Conservation (phyloP, 176 grass and related monocot species). For the Ananas comosus region DNA sequence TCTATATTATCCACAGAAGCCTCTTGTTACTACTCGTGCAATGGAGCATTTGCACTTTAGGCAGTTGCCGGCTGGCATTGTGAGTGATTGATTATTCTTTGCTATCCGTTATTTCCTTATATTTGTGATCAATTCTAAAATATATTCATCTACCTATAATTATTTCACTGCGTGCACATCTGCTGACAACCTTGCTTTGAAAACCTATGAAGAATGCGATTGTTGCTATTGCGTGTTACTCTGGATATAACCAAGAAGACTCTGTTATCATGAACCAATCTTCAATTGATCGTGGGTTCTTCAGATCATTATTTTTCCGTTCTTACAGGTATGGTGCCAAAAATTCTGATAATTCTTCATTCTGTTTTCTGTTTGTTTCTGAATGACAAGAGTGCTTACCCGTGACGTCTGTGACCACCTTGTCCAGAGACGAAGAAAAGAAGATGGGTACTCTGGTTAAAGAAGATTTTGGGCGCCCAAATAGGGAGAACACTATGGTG, state of each 20-base stretch:
- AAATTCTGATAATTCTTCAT: slow-evolving; percentile 3
- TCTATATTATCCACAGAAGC: slow-evolving; percentile 97
- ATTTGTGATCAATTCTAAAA: background rate
- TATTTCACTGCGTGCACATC: slow-evolving; percentile 6
- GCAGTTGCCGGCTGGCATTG: slow-evolving; percentile 94
- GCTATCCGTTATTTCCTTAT: background rate
- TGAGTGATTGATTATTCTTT: slow-evolving; percentile 27
- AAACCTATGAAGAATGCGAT: slow-evolving; percentile 83
- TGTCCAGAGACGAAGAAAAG: slow-evolving; percentile 87
- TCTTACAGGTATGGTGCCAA: slow-evolving; percentile 58
- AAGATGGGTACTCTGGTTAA: slow-evolving; percentile 98
- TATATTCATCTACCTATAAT: background rate
- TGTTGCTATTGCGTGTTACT: slow-evolving; percentile 98
- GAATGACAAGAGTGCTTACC: slow-evolving; percentile 12
- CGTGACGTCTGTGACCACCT: slow-evolving; percentile 4
- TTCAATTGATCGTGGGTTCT: slow-evolving; percentile 97
- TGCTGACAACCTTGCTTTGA: slow-evolving; percentile 23
- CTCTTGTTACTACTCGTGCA: slow-evolving; percentile 91
- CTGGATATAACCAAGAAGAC: slow-evolving; percentile 99
- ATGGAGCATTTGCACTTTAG: slow-evolving; percentile 99
- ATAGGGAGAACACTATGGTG: slow-evolving; percentile 96
- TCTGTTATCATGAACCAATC: slow-evolving; percentile 99
- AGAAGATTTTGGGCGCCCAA: slow-evolving; percentile 93
- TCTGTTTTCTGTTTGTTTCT: slow-evolving; percentile 6
- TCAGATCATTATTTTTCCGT: slow-evolving; percentile 91